These are phyloP conservation scores for Tetrapisispora namnaoensis DNA, from an alignment of 805 yeast genomes.

Conservation along the genomic window DNA sequence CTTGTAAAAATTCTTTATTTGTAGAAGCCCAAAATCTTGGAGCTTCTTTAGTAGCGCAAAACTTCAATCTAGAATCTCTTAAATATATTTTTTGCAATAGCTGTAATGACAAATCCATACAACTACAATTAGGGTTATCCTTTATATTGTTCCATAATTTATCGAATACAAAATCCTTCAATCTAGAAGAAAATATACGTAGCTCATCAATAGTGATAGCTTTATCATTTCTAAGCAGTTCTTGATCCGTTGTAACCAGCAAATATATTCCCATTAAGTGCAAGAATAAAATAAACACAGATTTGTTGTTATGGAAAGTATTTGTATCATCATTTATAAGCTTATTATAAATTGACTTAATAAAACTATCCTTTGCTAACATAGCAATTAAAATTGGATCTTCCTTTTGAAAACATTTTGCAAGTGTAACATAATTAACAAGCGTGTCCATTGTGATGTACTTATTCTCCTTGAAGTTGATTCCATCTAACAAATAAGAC, in stretches of 20 bases:
- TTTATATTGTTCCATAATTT: constrained; percentile 13
- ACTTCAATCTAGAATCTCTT: constrained; percentile 23
- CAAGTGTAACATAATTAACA: neutral
- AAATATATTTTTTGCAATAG: constrained; percentile 21
- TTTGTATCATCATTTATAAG: neutral
- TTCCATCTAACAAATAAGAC: neutral
- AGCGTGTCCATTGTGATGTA: neutral
- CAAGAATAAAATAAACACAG: constrained; percentile 10
- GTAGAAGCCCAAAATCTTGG: constrained; percentile 17
- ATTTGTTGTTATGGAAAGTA: neutral
- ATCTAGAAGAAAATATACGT: constrained; percentile 8
- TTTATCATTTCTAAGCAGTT: constrained; percentile 11
- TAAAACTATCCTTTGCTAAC: constrained; percentile 11
- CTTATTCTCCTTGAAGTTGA: neutral
- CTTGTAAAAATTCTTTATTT: constrained; percentile 17
- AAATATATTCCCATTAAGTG: constrained; percentile 18
- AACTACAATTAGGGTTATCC: neutral
- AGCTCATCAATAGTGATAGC: constrained; percentile 13
- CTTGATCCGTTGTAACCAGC: constrained; percentile 23
- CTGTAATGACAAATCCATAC: constrained; percentile 9
- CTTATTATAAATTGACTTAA: constrained; percentile 6
- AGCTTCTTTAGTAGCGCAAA: constrained; percentile 11
- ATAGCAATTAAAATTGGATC: constrained; percentile 10
- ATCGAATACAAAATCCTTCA: constrained; percentile 18
- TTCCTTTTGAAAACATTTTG: neutral